Percentiles rank a stretch among this genome's conserved stretches.
phyloP scores from a whole-genome alignment of 1,284 basidiomycete genomes.

The Marasmius tenuissimus region DNA sequence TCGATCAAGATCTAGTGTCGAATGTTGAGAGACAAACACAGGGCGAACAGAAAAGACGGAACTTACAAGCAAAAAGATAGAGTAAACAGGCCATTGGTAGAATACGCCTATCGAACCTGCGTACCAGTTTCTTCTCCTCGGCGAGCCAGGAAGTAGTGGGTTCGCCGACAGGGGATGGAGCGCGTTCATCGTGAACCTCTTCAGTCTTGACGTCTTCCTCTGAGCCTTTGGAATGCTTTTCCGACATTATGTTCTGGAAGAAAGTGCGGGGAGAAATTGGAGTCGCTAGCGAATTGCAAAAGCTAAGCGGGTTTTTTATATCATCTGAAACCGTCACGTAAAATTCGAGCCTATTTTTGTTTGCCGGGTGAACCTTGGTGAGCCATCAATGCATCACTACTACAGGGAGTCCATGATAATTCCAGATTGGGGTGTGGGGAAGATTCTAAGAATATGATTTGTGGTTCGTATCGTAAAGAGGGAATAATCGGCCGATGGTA shows the following conservation, averaged over 20 bases:
- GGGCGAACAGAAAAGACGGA: not conserved
- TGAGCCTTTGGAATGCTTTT: constrained; percentile 2
- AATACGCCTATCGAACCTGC: constrained; percentile 67
- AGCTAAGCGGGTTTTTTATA: too few relatives aligned
- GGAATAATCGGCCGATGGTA: too few relatives aligned
- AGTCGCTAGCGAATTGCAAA: too few relatives aligned
- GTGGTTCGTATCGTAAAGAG: too few relatives aligned
- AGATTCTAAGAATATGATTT: too few relatives aligned
- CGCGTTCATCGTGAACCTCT: not conserved
- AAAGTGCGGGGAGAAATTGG: not conserved
- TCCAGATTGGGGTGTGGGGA: too few relatives aligned
- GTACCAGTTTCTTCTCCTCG: constrained; percentile 59
- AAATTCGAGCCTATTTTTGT: too few relatives aligned
- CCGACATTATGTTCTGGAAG: not conserved
- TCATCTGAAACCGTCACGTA: too few relatives aligned
- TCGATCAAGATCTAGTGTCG: constrained; percentile 62
- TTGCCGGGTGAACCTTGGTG: too few relatives aligned
- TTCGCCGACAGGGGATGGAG: not conserved
- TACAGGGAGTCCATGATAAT: too few relatives aligned
- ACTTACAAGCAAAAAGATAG: constrained; percentile 75
- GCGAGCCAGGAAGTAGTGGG: constrained; percentile 8
- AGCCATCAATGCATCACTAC: too few relatives aligned
- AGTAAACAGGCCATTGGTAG: constrained; percentile 70
- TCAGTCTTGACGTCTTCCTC: constrained; percentile 10
- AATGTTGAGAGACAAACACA: not conserved